Evolutionary conservation across 1,284 basidiomycete genomes (phyloP), one percentile per base, ranked within the genome.

Genomic region (Pascua guehoae): DNA sequence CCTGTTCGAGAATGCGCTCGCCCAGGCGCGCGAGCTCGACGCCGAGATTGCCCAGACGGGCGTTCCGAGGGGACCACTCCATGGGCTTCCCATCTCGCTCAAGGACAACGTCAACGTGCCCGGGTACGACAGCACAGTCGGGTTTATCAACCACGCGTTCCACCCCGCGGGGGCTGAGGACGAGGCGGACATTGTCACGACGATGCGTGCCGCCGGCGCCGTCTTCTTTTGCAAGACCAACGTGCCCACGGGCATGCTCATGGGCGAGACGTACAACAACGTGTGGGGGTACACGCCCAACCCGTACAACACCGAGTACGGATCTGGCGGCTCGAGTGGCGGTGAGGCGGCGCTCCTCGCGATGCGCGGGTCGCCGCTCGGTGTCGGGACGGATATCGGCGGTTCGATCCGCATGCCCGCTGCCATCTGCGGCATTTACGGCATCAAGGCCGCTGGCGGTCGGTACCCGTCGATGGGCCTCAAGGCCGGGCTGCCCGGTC

Each of bases 401-500:
- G 89, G 88, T 8, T 83, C 58, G n/a, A 46, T 65, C 8, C 84
- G 63, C 16, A 53, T 58, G 47, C 61, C 65, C 9, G 49, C 58
- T 7, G 51, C 56, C n/a, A 53, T 46, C 15, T 54, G 55, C 17
- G 60, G 59, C 8, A 50, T 61, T 32, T 65, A 60, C 45, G 56
- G 59, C 2, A 45, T 66, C 10, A 57, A 58, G 47, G 51, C 63
- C 0, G 38, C 56, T 10, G 38, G 37, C 15, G 61, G 57, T 15
- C 61, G 65, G 11, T 51, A 63, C 17, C 47, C 61, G 1, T 38
- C 46, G 5, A 24, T 47, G 16, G 43, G 87, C 85, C 16, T 80
- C 81, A 70, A 77, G 4, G 85, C 85, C 63, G 81, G 84, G 1
- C 62, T 86, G 41, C 80, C 83, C 62, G 87, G 87, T 15, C 85